Evolutionary conservation across 257 asterid species (phyloP), one percentile per base, ranked within the genome.

Genomic region (Solanum lignicaule): DNA sequence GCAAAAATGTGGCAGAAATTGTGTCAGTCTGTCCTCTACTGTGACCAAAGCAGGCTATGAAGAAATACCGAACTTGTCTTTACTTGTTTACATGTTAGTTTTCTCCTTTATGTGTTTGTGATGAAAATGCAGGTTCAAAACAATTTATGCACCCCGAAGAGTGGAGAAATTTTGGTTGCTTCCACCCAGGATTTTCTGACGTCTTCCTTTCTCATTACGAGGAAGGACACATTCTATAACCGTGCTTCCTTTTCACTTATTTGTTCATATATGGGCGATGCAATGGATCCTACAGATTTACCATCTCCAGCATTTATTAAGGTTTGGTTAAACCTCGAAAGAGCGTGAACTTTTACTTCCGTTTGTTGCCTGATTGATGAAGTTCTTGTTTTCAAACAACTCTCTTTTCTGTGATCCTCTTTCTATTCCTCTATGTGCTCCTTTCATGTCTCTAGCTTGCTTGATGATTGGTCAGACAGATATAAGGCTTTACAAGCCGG

Each of bases 151-250:
- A 97, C 99, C 87, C 99, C 99, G 31, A 97, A 97, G 91, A 97
- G 94, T 91, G 99, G 99, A 74, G 99, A 97, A 92, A 95, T 97
- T 87, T 95, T 97, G 98, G 99, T 97, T 89, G 99, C 99, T 87
- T 97, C 99, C 16, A 97, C 99, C 9, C 99, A 97, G 83, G 99
- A 97, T 92, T 97, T 97, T 93, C 90, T 97, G 74, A 97, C 99
- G n/a, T 94, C 99, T 46, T 97, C 99, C 78, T 97, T 89, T 91
- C 98, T 97, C 89, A 93, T 97, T 89, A 97, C 99, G 58, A 93
- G 99, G 92, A 97, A 95, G 90, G 99, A 97, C 92, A 95, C 99
- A 66, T 97, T 97, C 90, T 97, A 97, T 85, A 96, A 97, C 62
- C 98, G 99, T 16, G 95, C 99, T 81, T 88, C 98, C 18, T 97